phyloP scores from a whole-genome alignment of 768 basidiomycete species.

The Mycena filopes region DNA sequence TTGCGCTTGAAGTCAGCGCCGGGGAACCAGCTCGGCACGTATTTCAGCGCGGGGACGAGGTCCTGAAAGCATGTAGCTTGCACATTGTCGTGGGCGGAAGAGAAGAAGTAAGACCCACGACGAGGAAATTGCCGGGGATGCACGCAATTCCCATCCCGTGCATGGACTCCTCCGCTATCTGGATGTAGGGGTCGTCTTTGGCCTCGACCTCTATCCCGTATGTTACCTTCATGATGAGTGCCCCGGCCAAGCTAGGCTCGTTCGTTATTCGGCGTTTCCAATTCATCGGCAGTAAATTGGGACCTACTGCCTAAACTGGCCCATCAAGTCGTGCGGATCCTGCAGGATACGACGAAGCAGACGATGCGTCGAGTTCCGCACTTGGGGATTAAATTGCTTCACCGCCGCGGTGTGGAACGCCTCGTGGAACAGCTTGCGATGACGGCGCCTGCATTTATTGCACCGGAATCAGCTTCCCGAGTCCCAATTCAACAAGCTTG shows the following conservation, averaged over 20 bases:
- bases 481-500: no score
- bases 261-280: neutral
- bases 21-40: conserved; percentile 52
- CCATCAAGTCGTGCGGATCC: conserved; percentile 38
- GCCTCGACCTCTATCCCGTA: conserved; percentile 41
- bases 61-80: neutral
- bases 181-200: conserved; percentile 40
- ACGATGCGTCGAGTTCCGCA: conserved; percentile 35
- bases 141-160: conserved; percentile 35
- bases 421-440: conserved; percentile 38
- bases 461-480: no score
- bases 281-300: neutral
- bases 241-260: conserved; percentile 36
- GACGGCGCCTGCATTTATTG: conserved; percentile 42
- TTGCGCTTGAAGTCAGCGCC: conserved; percentile 55
- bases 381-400: conserved; percentile 35
- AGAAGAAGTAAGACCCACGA: conserved; percentile 42
- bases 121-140: conserved; percentile 43
- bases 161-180: conserved; percentile 37
- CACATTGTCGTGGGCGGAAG: neutral
- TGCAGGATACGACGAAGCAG: conserved; percentile 38
- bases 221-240: conserved; percentile 35
- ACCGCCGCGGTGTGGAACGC: conserved; percentile 35
- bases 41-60: conserved; percentile 29
- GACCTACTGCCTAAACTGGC: conserved; percentile 42